Conservation (phyloP, 768 basidiomycete genomes). For the Rhodotorula sphaerocarpa region DNA sequence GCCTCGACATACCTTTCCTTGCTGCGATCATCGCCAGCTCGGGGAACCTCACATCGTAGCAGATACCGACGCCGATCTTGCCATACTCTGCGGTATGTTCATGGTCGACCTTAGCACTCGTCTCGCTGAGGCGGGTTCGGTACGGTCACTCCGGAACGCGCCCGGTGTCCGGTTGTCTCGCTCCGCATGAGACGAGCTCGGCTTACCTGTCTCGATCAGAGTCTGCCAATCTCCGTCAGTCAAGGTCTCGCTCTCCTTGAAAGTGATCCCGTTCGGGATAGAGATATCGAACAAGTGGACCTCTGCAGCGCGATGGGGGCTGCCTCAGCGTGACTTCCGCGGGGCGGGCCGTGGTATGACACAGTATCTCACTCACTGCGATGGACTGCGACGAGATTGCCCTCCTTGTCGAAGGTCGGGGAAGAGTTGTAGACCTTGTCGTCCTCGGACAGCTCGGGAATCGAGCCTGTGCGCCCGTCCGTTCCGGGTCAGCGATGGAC, state of each 20-base stretch:
- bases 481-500: neutral
- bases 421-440: conserved; percentile 84
- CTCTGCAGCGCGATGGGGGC: conserved; percentile 53
- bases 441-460: conserved; percentile 68
- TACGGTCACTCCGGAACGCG: no score
- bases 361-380: no score
- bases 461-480: conserved; percentile 57
- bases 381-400: conserved; percentile 42
- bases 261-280: conserved; percentile 78
- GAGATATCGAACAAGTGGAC: conserved; percentile 97
- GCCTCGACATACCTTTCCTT: conserved; percentile 65
- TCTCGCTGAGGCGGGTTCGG: no score
- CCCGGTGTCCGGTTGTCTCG: no score
- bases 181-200: no score
- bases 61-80: conserved; percentile 90
- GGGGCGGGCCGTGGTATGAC: no score
- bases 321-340: no score
- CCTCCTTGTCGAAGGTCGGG: conserved; percentile 15
- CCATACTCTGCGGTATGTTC: conserved; percentile 69
- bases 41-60: conserved; percentile 91
- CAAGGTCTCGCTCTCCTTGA: conserved; percentile 53
- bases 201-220: conserved; percentile 84
- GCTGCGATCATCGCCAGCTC: conserved; percentile 87
- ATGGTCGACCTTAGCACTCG: no score
- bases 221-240: conserved; percentile 66